These are phyloP conservation scores for Carex kokanica DNA, from an alignment of 176 grass and related monocot species.

Conservation along the genomic window DNA sequence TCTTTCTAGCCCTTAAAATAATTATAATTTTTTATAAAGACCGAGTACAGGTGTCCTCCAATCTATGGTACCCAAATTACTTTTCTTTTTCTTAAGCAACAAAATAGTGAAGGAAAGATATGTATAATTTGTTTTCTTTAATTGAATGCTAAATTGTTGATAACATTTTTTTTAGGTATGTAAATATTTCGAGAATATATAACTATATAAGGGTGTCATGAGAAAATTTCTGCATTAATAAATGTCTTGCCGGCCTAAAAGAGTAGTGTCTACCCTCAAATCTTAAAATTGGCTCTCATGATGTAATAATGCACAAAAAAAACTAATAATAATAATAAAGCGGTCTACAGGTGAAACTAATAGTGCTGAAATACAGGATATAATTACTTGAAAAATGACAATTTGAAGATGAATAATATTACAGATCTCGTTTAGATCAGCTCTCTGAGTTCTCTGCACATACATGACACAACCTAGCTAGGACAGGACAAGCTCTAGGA, in stretches of 20 bases:
- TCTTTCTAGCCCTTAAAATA: not conserved
- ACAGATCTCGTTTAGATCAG: slow-evolving; percentile 19
- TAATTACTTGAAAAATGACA: not conserved
- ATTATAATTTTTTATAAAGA: not conserved
- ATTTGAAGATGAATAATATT: slow-evolving; percentile 10
- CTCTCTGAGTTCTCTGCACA: not conserved
- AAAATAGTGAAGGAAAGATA: not conserved
- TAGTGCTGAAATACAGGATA: not conserved
- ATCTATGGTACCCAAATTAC: not conserved
- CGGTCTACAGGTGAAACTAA: slow-evolving; percentile 4
- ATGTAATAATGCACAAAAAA: not conserved
- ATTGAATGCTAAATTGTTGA: not conserved
- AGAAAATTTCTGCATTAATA: slow-evolving; percentile 12
- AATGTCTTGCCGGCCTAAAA: slow-evolving; percentile 15
- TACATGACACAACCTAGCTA: not conserved
- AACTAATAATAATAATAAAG: not conserved
- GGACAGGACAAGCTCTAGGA: not conserved
- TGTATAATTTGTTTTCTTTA: not conserved
- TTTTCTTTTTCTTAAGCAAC: not conserved
- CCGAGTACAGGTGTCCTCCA: not conserved
- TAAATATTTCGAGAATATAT: not conserved
- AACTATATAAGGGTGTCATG: not conserved
- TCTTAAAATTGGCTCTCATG: not conserved
- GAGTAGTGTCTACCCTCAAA: slow-evolving; percentile 5
- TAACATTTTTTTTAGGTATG: not conserved